Evolutionary conservation across 305 asterid species (phyloP), one percentile per base, ranked within the genome.

Genomic region (Fraxinus sp.): DNA sequence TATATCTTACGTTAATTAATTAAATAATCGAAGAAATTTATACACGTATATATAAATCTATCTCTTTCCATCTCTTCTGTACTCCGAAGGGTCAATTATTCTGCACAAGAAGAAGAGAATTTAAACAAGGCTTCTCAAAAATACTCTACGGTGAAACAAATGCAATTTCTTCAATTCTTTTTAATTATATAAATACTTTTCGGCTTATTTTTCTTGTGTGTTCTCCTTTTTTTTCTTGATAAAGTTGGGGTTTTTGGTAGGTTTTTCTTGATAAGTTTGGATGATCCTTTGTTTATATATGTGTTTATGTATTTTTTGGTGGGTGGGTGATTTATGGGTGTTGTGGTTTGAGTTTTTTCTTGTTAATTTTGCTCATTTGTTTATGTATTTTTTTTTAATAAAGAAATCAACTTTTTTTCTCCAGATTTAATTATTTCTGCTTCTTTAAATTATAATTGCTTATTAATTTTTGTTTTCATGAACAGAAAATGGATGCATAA

Each of bases 101-200:
- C 81, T 62, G 37, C 84, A 22, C 78, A 18, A 36, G 87, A 81
- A 73, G 83, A 79, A 72, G 84, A 82, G 81, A 74, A 79, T 82
- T 80, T 26, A 79, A 74, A 71, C 82, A 39, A 52, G 79, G 77
- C 36, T 55, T 71, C 76, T 83, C 11, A 70, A 73, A 10, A 49
- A 49, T 4, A 70, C 68, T 77, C 0, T 64, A 49, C 79, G 88
- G 84, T 80, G 22, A 76, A 36, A 22, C 13, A 55, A 22, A 77
- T 6, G 32, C 5, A 33, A 52, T n/a, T 41, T 9, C 28, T 5
- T 22, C 39, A 22, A 64, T 7, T 73, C 59, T 20, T 84, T 64
- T 66, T 78, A 71, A 11, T 80, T 73, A 36, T 36, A 5, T 36
- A 5, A 28, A 22, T 41, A 7, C 7, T 77, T 24, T 46, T 49